These are phyloP conservation scores for Byssothecium circinans DNA, from an alignment of 2,329 filamentous ascomycete species.

Conservation along the genomic window DNA sequence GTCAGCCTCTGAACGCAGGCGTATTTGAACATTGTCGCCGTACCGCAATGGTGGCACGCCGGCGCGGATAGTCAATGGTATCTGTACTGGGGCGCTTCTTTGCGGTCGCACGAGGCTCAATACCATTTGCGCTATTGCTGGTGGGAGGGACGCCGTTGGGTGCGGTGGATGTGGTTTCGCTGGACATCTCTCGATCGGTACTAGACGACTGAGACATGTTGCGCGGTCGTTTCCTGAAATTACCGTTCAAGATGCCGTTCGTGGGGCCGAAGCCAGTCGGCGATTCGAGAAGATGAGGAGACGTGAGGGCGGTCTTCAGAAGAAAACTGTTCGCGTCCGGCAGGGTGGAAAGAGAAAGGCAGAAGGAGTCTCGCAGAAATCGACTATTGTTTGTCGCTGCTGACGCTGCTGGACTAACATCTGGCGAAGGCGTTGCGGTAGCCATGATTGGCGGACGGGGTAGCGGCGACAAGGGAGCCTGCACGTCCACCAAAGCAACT, in stretches of 20 bases:
- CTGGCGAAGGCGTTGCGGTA: conserved; percentile 44
- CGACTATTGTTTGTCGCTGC: conserved; percentile 44
- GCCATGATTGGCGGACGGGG: conserved; percentile 45
- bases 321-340: conserved; percentile 42
- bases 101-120: conserved; percentile 30
- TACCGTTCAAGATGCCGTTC: conserved; percentile 28
- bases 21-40: conserved; percentile 1
- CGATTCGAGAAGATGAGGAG: conserved; percentile 43
- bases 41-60: conserved; percentile 48
- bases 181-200: conserved; percentile 45
- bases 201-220: conserved; percentile 49
- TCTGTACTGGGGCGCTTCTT: conserved; percentile 46
- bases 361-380: conserved; percentile 44
- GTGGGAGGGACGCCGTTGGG: conserved; percentile 34
- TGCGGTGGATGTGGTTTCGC: conserved; percentile 29
- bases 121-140: conserved; percentile 28
- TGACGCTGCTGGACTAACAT: conserved; percentile 46
- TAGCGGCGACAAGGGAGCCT: conserved; percentile 28
- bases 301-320: conserved; percentile 42
- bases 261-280: conserved; percentile 39
- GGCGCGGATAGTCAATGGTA: conserved; percentile 47
- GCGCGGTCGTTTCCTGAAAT: conserved; percentile 43
- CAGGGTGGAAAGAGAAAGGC: conserved; percentile 44
- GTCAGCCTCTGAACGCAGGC: conserved; percentile 25
- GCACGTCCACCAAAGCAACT: conserved; percentile 28